Evolutionary conservation across 371 early-diverging fungal genomes (phyloP).

Genomic region (Neoconidiobolus thromboides): DNA sequence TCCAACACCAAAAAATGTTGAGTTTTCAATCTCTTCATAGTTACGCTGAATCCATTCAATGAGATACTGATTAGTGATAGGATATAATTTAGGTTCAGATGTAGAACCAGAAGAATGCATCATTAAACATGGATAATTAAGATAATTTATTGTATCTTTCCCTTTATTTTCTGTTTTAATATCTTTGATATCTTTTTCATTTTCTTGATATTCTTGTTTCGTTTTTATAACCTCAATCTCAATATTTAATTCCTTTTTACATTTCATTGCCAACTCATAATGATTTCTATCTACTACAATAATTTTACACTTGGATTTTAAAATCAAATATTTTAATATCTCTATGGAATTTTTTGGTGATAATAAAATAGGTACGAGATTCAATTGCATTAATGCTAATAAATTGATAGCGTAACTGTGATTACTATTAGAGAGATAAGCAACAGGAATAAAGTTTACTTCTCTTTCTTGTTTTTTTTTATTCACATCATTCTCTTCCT

Average conservation of each 20-base stretch:
- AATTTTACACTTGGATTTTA: background rate
- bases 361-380: background rate
- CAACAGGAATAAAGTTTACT: too few species aligned
- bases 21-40: background rate
- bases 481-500: too few species aligned
- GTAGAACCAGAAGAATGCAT: background rate
- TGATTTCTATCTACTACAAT: background rate
- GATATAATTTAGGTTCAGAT: background rate
- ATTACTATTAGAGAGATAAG: too few species aligned
- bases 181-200: background rate
- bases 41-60: background rate
- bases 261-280: background rate
- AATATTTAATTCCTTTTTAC: background rate
- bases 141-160: too few species aligned
- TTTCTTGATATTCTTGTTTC: too few species aligned
- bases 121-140: background rate
- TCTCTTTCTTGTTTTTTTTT: too few species aligned
- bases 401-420: background rate
- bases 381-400: background rate
- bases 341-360: constrained; percentile 1
- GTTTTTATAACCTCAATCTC: background rate
- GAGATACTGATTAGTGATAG: background rate
- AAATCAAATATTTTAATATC: background rate
- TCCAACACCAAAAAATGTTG: background rate
- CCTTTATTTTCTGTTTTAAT: background rate